Evolutionary conservation across 306 rosid species (phyloP).

Genomic region (Arachis stenosperma): DNA sequence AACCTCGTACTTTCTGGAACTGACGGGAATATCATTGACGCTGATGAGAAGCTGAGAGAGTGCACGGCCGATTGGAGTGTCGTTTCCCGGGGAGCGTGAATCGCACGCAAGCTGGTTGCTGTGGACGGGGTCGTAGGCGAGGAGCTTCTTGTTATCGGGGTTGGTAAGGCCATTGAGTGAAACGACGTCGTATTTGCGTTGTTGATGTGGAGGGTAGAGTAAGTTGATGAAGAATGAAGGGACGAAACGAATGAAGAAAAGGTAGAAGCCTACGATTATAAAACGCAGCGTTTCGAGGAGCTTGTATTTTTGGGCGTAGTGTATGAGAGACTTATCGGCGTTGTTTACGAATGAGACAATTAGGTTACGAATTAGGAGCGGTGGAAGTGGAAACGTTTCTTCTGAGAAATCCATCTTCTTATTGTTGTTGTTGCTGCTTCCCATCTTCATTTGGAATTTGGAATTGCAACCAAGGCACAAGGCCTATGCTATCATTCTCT

Average conservation of each 20-base stretch:
- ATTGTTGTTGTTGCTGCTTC: too few species aligned
- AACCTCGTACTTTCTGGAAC: constrained; percentile 73
- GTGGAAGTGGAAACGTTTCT: constrained; percentile 40
- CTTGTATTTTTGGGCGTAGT: constrained; percentile 45
- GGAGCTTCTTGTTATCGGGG: neutral
- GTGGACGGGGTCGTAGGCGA: neutral
- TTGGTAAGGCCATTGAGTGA: neutral
- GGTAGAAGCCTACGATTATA: constrained; percentile 17
- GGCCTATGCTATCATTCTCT: too few species aligned
- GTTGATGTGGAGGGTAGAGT: constrained; percentile 4
- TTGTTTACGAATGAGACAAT: constrained; percentile 43
- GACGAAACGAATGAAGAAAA: constrained; percentile 58
- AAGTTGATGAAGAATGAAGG: constrained; percentile 41
- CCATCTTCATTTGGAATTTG: neutral
- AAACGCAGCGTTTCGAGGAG: constrained; percentile 57
- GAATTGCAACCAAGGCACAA: neutral
- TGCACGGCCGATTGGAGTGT: constrained; percentile 62
- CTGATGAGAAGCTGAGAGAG: constrained; percentile 68
- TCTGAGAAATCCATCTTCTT: neutral
- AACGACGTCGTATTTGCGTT: constrained; percentile 12
- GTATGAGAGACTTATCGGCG: constrained; percentile 45
- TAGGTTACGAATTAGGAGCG: constrained; percentile 53
- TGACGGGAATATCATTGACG: constrained; percentile 63
- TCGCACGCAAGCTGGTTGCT: neutral
- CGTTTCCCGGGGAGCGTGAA: constrained; percentile 22